Conservation (phyloP, 106 monocot species). For the Dioscorea alata region DNA sequence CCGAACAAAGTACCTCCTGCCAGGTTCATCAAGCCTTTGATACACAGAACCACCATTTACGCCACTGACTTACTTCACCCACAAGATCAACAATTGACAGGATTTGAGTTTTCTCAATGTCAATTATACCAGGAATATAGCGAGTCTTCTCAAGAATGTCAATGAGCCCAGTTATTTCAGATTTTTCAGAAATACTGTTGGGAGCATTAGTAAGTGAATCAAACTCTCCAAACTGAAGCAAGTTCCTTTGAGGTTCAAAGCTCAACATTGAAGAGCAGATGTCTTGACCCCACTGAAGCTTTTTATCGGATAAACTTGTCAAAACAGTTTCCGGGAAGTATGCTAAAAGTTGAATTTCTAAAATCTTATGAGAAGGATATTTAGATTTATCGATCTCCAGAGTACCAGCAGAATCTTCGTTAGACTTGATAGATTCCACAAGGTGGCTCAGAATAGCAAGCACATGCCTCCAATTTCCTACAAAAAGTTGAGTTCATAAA, state of each 20-base stretch:
- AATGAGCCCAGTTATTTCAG: slow-evolving; percentile 39
- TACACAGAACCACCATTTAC: slow-evolving; percentile 52
- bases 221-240: slow-evolving; percentile 22
- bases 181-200: slow-evolving; percentile 22
- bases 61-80: slow-evolving; percentile 48
- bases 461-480: slow-evolving; percentile 86
- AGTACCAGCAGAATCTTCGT: slow-evolving; percentile 14
- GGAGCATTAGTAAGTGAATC: slow-evolving; percentile 6
- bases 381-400: slow-evolving; percentile 4
- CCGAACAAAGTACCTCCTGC: slow-evolving; percentile 53
- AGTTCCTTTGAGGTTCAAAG: slow-evolving; percentile 16
- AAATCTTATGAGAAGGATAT: slow-evolving; percentile 22
- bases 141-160: slow-evolving; percentile 26
- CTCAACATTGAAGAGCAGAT: slow-evolving; percentile 9
- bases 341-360: slow-evolving; percentile 43
- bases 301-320: slow-evolving; percentile 13
- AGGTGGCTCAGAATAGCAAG: slow-evolving; percentile 60
- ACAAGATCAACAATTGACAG: slow-evolving; percentile 73
- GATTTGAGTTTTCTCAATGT: slow-evolving; percentile 47
- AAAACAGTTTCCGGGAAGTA: slow-evolving; percentile 36
- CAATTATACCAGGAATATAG: slow-evolving; percentile 22
- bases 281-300: slow-evolving; percentile 63
- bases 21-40: slow-evolving; percentile 84
- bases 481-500: slow-evolving; percentile 17
- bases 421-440: slow-evolving; percentile 39